phyloP scores from a whole-genome alignment of 768 basidiomycete species.

The Galerina sulciceps region DNA sequence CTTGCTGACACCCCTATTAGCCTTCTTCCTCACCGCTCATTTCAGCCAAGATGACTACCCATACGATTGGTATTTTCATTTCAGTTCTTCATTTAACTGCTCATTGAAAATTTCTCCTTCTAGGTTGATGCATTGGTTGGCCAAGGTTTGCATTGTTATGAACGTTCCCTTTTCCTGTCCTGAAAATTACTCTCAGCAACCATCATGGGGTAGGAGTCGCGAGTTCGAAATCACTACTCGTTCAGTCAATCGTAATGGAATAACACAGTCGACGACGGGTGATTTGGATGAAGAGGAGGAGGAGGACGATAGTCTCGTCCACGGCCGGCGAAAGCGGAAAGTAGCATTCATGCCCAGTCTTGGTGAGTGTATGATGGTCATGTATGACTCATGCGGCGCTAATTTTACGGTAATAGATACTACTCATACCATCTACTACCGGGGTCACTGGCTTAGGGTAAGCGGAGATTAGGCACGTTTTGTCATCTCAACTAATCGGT shows the following conservation, averaged over 20 bases:
- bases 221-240: slow-evolving; percentile 92
- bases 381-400: slow-evolving; percentile 19
- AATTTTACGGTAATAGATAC: slow-evolving; percentile 55
- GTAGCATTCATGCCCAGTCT: slow-evolving; percentile 88
- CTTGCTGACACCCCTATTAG: slow-evolving; percentile 34
- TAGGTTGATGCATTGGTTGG: slow-evolving; percentile 90
- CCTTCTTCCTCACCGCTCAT: slow-evolving; percentile 89
- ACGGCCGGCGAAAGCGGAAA: slow-evolving; percentile 75
- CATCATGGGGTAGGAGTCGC: slow-evolving; percentile 85
- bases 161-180: neutral
- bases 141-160: slow-evolving; percentile 56
- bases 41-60: slow-evolving; percentile 89
- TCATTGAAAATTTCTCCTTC: slow-evolving; percentile 4
- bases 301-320: slow-evolving; percentile 57
- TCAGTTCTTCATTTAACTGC: slow-evolving; percentile 8
- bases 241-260: slow-evolving; percentile 62
- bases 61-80: slow-evolving; percentile 70
- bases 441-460: slow-evolving; percentile 87
- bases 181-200: slow-evolving; percentile 61
- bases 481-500: slow-evolving; percentile 16
- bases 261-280: slow-evolving; percentile 71
- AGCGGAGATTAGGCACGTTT: slow-evolving; percentile 26
- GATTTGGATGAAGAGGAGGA: slow-evolving; percentile 79
- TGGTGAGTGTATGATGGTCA: slow-evolving; percentile 44
- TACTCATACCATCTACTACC: slow-evolving; percentile 89